Conservation (phyloP, 2,329 filamentous ascomycete species). For the Aspergillus puulaauensis region DNA sequence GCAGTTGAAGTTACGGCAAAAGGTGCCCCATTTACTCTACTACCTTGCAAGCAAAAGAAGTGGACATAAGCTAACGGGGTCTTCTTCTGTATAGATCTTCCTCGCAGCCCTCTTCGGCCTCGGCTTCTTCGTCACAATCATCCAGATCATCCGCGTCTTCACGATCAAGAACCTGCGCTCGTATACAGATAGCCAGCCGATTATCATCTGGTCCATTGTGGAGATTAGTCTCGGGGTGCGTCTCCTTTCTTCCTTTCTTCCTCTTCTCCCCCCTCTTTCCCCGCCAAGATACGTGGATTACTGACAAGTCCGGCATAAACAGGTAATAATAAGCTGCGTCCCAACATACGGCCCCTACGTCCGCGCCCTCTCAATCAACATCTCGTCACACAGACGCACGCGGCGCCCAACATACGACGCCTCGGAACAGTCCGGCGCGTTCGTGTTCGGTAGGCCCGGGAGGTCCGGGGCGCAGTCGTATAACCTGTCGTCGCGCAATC, state of each 20-base stretch:
- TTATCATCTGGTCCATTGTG: constrained; percentile 49
- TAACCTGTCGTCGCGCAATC: neutral
- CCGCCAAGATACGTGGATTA: neutral
- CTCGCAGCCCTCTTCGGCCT: constrained; percentile 48
- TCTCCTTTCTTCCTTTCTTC: neutral
- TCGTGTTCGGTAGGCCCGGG: too few relatives aligned
- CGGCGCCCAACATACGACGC: neutral
- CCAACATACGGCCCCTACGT: constrained; percentile 47
- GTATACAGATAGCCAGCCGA: constrained; percentile 45
- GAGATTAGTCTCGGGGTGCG: constrained; percentile 45
- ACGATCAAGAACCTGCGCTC: constrained; percentile 47
- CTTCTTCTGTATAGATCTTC: constrained; percentile 31
- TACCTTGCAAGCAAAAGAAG: too few relatives aligned
- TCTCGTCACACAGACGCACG: constrained; percentile 16
- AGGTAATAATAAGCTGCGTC: constrained; percentile 42
- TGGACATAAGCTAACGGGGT: neutral
- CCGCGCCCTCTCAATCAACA: constrained; percentile 19
- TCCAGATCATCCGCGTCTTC: constrained; percentile 53
- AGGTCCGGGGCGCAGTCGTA: neutral
- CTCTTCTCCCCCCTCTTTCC: too few relatives aligned
- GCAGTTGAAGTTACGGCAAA: constrained; percentile 17
- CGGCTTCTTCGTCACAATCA: constrained; percentile 53
- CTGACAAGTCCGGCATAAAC: too few relatives aligned
- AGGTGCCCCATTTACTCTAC: neutral
- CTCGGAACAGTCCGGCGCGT: neutral